Evolutionary conservation across 345 rosid genomes (phyloP).

Genomic region (Eucalyptus polybractea): DNA sequence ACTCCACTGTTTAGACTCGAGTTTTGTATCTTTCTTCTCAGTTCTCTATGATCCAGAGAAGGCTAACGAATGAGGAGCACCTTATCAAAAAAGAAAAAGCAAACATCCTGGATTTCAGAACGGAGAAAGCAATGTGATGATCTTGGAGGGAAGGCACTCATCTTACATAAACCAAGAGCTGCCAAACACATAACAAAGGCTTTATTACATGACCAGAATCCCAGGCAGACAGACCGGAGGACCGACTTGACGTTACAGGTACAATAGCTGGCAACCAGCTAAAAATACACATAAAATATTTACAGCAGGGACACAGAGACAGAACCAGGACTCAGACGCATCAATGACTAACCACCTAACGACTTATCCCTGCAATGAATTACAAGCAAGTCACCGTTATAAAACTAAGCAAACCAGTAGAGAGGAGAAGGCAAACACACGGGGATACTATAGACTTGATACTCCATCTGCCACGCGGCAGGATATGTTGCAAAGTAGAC

Average conservation of each 20-base stretch:
- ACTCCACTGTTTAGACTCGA: not conserved
- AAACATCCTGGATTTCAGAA: not conserved
- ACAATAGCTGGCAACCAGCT: slow-evolving; percentile 6
- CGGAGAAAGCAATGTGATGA: not conserved
- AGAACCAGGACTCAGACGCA: not conserved
- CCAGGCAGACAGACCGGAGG: slow-evolving; percentile 1
- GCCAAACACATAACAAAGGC: not conserved
- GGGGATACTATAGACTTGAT: not conserved
- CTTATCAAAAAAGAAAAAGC: not conserved
- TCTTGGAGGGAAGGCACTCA: not conserved
- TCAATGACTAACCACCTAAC: not conserved
- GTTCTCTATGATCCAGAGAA: not conserved
- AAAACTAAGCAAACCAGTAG: not conserved
- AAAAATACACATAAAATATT: slow-evolving; percentile 3
- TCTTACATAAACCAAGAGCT: not conserved
- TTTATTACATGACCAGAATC: slow-evolving; percentile 10
- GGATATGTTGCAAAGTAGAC: not conserved
- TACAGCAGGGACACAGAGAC: slow-evolving; percentile 15
- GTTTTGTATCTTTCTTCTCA: not conserved
- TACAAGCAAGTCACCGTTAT: not conserved
- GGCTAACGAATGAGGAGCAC: not conserved
- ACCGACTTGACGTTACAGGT: not conserved
- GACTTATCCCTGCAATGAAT: not conserved
- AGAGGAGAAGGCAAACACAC: not conserved
- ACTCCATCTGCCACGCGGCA: not conserved